Evolutionary conservation across 139 green algal genomes (phyloP).

Genomic region (Chlamydomonas eustigma): DNA sequence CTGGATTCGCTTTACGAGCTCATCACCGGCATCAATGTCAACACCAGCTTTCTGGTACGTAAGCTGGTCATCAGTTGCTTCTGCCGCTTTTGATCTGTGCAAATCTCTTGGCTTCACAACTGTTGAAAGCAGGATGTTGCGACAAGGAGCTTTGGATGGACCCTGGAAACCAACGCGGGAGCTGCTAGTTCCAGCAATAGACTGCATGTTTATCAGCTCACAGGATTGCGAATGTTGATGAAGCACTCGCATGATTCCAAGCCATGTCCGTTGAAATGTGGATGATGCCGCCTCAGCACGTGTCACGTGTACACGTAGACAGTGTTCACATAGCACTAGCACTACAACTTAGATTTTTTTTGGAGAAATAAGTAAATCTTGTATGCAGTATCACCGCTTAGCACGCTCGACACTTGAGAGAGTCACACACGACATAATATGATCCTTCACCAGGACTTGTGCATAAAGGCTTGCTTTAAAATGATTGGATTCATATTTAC

Average conservation of each 20-base stretch:
- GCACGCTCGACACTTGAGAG: no score
- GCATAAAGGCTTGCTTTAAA: no score
- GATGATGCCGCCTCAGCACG: neutral
- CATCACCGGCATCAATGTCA: constrained; percentile 95
- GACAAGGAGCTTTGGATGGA: neutral
- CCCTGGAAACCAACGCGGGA: neutral
- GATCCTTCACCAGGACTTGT: no score
- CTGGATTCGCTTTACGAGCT: constrained; percentile 91
- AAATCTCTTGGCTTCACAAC: neutral
- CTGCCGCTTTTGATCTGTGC: neutral
- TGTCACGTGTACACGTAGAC: constrained; percentile 4
- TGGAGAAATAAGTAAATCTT: no score
- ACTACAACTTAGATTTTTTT: no score
- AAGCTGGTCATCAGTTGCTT: constrained; percentile 37
- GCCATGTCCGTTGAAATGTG: no score
- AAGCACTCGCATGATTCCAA: no score
- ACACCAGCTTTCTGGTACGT: constrained; percentile 91
- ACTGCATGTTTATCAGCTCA: neutral
- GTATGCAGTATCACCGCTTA: no score
- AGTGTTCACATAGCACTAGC: no score
- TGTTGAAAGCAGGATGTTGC: neutral
- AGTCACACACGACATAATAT: no score
- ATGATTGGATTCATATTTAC: no score
- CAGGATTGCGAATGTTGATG: no score
- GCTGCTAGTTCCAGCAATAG: neutral